Conservation (phyloP, 257 asterid species). For the Leonotis leonurus region DNA sequence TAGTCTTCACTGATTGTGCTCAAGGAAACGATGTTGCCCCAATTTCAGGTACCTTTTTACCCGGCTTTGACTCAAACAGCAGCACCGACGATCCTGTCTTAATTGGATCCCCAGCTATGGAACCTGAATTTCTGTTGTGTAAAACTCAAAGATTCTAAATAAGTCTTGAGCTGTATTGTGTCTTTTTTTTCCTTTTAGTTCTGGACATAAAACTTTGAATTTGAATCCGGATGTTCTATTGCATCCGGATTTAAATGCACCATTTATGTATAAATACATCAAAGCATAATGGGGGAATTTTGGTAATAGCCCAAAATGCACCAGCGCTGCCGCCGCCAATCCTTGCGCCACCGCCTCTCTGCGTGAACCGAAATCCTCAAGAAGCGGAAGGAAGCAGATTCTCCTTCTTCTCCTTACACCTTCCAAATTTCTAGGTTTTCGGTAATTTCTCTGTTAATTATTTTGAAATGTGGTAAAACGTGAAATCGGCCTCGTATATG, state of each 20-base stretch:
- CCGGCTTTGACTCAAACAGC: neutral
- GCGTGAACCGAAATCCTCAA: no score
- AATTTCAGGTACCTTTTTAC: neutral
- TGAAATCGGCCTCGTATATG: neutral
- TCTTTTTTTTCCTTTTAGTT: neutral
- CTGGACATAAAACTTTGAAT: neutral
- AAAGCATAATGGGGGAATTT: neutral
- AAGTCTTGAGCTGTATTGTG: neutral
- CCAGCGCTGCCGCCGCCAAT: neutral
- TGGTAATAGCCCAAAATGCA: neutral
- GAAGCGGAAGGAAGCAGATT: no score
- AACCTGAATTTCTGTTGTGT: neutral
- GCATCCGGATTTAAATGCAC: neutral
- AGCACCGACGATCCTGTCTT: neutral
- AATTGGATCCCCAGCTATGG: neutral
- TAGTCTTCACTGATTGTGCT: slow-evolving; percentile 34
- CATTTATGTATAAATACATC: neutral
- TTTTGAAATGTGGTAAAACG: no score
- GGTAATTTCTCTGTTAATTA: no score
- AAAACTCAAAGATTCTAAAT: neutral
- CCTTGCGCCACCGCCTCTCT: no score
- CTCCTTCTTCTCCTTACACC: no score
- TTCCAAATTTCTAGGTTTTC: no score
- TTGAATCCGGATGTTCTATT: no score
- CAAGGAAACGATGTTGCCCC: neutral